These are phyloP conservation scores for Waltiozyma solani DNA, from an alignment of 1,139 yeast genomes.

Conservation along the genomic window DNA sequence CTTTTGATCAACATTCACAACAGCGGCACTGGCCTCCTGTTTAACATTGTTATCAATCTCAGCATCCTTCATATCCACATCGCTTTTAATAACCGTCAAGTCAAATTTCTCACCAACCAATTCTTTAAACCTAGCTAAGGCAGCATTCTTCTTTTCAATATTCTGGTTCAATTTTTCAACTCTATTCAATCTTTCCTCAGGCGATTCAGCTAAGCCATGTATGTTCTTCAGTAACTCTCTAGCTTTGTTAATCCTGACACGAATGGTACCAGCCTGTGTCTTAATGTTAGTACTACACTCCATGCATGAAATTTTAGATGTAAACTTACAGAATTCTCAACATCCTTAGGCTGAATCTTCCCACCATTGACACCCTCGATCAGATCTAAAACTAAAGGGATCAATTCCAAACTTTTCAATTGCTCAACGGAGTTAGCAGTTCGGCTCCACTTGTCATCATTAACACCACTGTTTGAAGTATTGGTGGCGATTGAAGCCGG, in stretches of 20 bases:
- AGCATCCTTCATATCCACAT: constrained; percentile 6
- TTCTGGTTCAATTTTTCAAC: constrained; percentile 12
- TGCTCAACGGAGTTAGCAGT: constrained; percentile 12
- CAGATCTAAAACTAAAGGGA: constrained; percentile 18
- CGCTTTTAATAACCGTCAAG: constrained; percentile 1
- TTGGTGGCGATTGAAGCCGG: not conserved
- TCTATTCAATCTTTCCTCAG: constrained; percentile 13
- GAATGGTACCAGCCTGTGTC: constrained; percentile 13
- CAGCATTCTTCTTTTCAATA: constrained; percentile 8
- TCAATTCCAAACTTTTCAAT: constrained; percentile 12
- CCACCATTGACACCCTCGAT: constrained; percentile 17
- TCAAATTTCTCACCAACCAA: constrained; percentile 8
- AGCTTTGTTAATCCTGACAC: constrained; percentile 13
- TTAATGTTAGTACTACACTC: not conserved
- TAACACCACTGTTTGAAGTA: not conserved
- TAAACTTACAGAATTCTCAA: constrained; percentile 14
- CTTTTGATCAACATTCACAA: too few relatives aligned
- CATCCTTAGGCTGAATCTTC: constrained; percentile 16
- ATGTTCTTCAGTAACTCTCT: constrained; percentile 12
- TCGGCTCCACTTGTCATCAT: constrained; percentile 6
- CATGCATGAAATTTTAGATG: not conserved
- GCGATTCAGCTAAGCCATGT: constrained; percentile 16
- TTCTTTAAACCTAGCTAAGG: constrained; percentile 8
- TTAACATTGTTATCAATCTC: too few relatives aligned
- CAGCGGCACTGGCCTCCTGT: too few relatives aligned